phyloP scores from a whole-genome alignment of 176 grass and related monocot genomes.

The Thalia dealbata region DNA sequence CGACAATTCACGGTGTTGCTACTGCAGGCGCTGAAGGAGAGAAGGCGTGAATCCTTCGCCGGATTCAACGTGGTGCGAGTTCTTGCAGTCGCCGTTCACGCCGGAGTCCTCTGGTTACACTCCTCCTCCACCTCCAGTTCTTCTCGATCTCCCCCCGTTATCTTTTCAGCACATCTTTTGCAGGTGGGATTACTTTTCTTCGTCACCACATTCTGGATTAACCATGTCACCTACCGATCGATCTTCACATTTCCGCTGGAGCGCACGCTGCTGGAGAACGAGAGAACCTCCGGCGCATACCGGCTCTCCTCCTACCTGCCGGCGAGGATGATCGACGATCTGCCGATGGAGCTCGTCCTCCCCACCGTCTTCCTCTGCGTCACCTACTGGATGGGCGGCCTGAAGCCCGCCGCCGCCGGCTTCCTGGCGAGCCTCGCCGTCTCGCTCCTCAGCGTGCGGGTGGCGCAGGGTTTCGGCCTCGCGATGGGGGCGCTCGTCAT shows the following conservation, averaged over 20 bases:
- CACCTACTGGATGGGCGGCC: conserved; percentile 34
- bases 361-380: conserved; percentile 23
- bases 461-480: conserved; percentile 29
- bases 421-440: conserved; percentile 20
- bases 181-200: conserved; percentile 36
- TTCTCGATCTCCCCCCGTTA: background rate
- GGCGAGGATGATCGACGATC: conserved; percentile 21
- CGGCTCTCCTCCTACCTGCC: conserved; percentile 31
- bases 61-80: conserved; percentile 24
- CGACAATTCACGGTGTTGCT: conserved; percentile 32
- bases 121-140: background rate
- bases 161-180: conserved; percentile 9
- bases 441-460: conserved; percentile 18
- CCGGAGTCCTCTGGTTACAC: conserved; percentile 25
- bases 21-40: conserved; percentile 27
- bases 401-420: conserved; percentile 12
- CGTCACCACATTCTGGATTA: conserved; percentile 24
- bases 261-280: conserved; percentile 28
- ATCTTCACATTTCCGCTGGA: conserved; percentile 38
- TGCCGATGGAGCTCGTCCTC: conserved; percentile 38
- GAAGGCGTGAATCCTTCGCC: conserved; percentile 29
- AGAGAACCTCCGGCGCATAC: conserved; percentile 32
- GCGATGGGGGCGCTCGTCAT: conserved; percentile 33
- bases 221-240: background rate
- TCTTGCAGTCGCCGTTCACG: conserved; percentile 7